phyloP scores from a whole-genome alignment of 2,329 filamentous ascomycete genomes.

The Zelopaecilomyces penicillatus region DNA sequence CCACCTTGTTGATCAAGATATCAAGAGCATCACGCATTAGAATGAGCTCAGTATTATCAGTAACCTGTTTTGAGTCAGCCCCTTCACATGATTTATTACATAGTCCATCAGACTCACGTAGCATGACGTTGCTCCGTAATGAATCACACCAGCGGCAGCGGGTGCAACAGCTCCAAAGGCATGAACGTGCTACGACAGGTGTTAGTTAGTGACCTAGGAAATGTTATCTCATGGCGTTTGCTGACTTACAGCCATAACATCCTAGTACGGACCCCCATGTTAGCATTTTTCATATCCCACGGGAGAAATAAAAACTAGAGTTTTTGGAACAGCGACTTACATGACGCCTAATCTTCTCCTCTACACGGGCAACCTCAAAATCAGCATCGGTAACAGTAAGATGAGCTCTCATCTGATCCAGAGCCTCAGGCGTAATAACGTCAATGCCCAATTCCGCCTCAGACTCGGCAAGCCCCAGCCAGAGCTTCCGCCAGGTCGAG shows the following conservation, averaged over 20 bases:
- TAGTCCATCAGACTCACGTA: not conserved
- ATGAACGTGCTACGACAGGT: constrained; percentile 49
- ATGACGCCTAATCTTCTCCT: constrained; percentile 66
- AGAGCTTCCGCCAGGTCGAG: constrained; percentile 76
- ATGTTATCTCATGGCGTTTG: not conserved
- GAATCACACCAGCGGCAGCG: constrained; percentile 74
- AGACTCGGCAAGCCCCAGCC: constrained; percentile 74
- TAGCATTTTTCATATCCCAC: constrained; percentile 4
- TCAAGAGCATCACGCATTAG: constrained; percentile 57
- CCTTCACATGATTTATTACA: too few relatives aligned
- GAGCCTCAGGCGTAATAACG: constrained; percentile 61
- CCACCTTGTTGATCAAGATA: constrained; percentile 68
- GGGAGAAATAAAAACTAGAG: not conserved
- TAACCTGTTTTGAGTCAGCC: constrained; percentile 33
- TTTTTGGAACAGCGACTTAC: constrained; percentile 10
- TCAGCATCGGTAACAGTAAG: constrained; percentile 69
- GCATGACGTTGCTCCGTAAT: constrained; percentile 43
- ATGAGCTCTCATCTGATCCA: constrained; percentile 68
- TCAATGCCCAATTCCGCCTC: constrained; percentile 73
- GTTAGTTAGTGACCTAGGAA: constrained; percentile 14
- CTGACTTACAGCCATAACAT: constrained; percentile 48
- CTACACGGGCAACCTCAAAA: constrained; percentile 64
- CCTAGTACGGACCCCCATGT: constrained; percentile 15
- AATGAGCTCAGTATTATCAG: constrained; percentile 72
- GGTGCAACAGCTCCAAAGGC: constrained; percentile 67